Evolutionary conservation across 192 early-diverging fungal genomes (phyloP), one percentile per base, ranked within the genome.

Genomic region (Coemansia sp.): DNA sequence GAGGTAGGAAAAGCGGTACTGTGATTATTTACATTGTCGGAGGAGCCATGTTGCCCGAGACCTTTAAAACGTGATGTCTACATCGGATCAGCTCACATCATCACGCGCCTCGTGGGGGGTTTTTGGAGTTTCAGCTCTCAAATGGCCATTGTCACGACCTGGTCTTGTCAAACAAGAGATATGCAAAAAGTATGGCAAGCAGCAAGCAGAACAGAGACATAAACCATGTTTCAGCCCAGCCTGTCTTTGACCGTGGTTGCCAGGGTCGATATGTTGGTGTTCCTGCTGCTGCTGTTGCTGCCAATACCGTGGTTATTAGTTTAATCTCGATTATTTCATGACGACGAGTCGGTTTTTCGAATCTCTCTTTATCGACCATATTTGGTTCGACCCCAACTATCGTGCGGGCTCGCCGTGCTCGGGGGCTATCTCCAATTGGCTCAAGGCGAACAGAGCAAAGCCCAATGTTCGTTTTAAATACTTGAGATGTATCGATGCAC

Each of bases 11-110:
- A 53, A 40, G 62, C 15, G 76, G 76, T 5, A 55, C 54, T 1
- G 14, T 83, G 6, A 61, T 83, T 40, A 57, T 83, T 11, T 83
- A 74, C 55, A 75, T 83, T 56, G 68, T 70, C 8, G 82, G 82
- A 6, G 82, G 82, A 19, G 59, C 74, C 28, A 83, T 77, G 5
- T 53, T 80, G 25, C 64, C 76, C 6, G 82, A 83, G 42, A 74
- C 50, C 60, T 23, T 70, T 66, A 40, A 68, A 67, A 2, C 70
- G 72, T 27, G 67, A 83, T 2, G 64, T 83, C 2, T 83, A 74
- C 62, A 74, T 83, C 19, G 82, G 79, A 15, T 75, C 76, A 13
- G 79, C 82, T n/a, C 82, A 83, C 50, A 61, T 79, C 11, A 72
- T 76, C 54, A 83, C 76, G 50, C 82, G 76, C 0, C 70, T n/a